Base-by-base conservation (phyloP, 768 basidiomycete genomes). In the Auricularia auricula-judae region DNA sequence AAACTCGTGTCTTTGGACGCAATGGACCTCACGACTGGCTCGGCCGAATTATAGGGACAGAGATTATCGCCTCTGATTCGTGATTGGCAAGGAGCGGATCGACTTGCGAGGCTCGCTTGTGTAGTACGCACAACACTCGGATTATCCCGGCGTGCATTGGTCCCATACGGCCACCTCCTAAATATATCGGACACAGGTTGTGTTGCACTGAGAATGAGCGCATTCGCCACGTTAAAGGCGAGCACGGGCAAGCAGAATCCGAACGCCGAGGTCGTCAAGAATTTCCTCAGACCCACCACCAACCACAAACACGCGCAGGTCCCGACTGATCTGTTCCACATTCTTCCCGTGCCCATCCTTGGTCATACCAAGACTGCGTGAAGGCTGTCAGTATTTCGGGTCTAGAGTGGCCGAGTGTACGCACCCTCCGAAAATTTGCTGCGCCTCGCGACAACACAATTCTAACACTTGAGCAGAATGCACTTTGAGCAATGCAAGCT, bases 321-420 rank as follows among this genome's bases (percentile, higher is more conserved):
- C 67, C n/a, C 67, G 66, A 56, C 66, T 67, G 44, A 67, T 63
- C 61, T 67, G 67, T 42, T 67, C 67, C 0, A 67, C 67, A 7
- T 65, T 53, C 29, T 36, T 36, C 4, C 67, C 67, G 11, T 53
- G 62, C 2, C 67, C 67, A n/a, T 66, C 67, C 62, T 64, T 67
- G 36, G 62, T 66, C 18, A 61, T 54, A 10, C 66, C 66, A 10
- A 66, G 66, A 35, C 42, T 47, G 14, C 14, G 29, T 35, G 34
- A 18, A 62, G 14, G 11, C 16, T 12, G 10, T 39, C 12, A 36
- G 3, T 1, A 51, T 21, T 16, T 5, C 1, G 47, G 0, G 14
- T 8, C 16, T 5, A 5, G 47, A 51, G 18, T 0, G 12, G 7
- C 2, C 54, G 21, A 34, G 18, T 8, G 18, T 8, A 61, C 51